Evolutionary conservation across 2,329 filamentous ascomycete species (phyloP).

Genomic region (Microcyclospora tardicrescens): DNA sequence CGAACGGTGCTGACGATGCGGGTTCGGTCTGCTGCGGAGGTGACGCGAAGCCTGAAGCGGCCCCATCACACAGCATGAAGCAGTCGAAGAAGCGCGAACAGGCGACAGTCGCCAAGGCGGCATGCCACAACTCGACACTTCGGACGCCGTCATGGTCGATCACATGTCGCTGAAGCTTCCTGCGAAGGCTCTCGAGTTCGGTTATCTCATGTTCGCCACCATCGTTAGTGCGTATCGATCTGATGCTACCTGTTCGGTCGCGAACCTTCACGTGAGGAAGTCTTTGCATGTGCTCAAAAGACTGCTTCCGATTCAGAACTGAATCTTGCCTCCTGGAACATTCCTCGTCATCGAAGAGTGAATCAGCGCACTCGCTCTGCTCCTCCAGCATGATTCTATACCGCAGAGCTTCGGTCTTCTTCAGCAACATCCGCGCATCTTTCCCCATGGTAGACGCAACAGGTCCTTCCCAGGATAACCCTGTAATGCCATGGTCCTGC

Average conservation of each 20-base stretch:
- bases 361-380: slow-evolving; percentile 2
- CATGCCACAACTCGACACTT: slow-evolving; percentile 27
- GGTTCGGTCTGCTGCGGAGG: slow-evolving; percentile 1
- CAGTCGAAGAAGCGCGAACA: slow-evolving; percentile 17
- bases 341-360: neutral
- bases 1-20: neutral
- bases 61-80: too few species aligned
- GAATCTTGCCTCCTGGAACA: neutral
- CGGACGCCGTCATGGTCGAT: slow-evolving; percentile 21
- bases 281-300: slow-evolving; percentile 4
- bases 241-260: slow-evolving; percentile 14
- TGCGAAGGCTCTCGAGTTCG: slow-evolving; percentile 26
- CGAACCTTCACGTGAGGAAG: slow-evolving; percentile 7
- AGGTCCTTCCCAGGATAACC: slow-evolving; percentile 24
- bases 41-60: slow-evolving; percentile 7
- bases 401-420: slow-evolving; percentile 20
- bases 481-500: slow-evolving; percentile 17
- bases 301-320: slow-evolving; percentile 1
- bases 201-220: slow-evolving; percentile 14
- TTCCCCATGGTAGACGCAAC: slow-evolving; percentile 13
- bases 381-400: slow-evolving; percentile 11
- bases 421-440: slow-evolving; percentile 23
- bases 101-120: slow-evolving; percentile 21
- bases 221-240: slow-evolving; percentile 14
- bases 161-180: slow-evolving; percentile 27